Percentiles rank a stretch among this genome's conserved stretches.
Conservation (phyloP, 257 asterid genomes). For the Perilla frutescens region DNA sequence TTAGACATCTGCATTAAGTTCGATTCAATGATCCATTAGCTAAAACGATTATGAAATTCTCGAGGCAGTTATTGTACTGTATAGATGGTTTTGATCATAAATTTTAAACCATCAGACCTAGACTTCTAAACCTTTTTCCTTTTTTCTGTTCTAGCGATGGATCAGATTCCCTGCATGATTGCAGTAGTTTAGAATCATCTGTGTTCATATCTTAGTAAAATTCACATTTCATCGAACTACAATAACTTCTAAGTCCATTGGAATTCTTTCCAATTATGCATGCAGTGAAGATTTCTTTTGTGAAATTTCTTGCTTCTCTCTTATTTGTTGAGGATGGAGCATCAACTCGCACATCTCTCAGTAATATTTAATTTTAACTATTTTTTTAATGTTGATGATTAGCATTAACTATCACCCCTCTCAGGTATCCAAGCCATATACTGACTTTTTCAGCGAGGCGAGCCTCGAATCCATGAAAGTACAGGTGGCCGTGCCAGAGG, state of each 20-base stretch:
- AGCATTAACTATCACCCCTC: slow-evolving; percentile 14
- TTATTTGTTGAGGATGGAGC: too few species aligned
- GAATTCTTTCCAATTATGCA: too few species aligned
- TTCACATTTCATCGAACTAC: neutral
- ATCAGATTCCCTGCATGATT: neutral
- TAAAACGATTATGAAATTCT: neutral
- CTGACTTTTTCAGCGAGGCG: slow-evolving; percentile 59
- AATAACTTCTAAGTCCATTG: too few species aligned
- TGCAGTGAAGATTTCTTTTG: too few species aligned
- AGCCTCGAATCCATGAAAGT: slow-evolving; percentile 56
- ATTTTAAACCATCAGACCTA: neutral
- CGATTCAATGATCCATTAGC: neutral
- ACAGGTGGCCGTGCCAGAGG: slow-evolving; percentile 38
- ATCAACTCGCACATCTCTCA: too few species aligned
- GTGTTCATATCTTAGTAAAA: neutral
- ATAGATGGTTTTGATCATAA: neutral
- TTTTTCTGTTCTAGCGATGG: neutral
- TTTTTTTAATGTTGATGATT: neutral
- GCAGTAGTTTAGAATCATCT: neutral
- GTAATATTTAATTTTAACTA: too few species aligned
- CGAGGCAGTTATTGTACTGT: neutral
- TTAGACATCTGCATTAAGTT: neutral
- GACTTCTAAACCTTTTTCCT: neutral
- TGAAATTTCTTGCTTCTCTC: too few species aligned
- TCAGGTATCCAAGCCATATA: slow-evolving; percentile 90